phyloP scores from a whole-genome alignment of 2,329 filamentous ascomycete species.

The Pestalotiopsis sp. region DNA sequence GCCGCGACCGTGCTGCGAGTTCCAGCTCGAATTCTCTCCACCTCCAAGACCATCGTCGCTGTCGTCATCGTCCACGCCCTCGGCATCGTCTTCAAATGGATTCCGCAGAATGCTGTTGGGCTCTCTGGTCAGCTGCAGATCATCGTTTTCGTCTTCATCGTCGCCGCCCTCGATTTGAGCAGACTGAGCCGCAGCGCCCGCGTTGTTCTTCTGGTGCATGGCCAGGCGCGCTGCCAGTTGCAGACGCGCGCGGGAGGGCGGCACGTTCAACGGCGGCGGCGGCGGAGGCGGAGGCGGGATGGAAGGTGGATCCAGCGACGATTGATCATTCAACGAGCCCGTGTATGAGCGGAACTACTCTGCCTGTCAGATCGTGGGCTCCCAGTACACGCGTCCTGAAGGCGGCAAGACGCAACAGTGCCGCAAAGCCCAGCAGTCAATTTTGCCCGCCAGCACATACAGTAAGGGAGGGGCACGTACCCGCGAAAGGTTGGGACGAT shows the following conservation, averaged over 20 bases:
- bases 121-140: constrained; percentile 20
- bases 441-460: background rate
- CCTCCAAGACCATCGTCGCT: constrained; percentile 38
- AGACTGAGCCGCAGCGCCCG: constrained; percentile 39
- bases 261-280: constrained; percentile 80
- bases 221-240: constrained; percentile 88
- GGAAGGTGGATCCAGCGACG: constrained; percentile 56
- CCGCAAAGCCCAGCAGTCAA: background rate
- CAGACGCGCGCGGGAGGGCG: constrained; percentile 81
- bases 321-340: constrained; percentile 49
- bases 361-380: background rate
- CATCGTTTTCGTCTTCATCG: constrained; percentile 35
- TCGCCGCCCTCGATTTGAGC: constrained; percentile 40
- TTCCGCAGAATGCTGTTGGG: constrained; percentile 27
- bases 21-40: constrained; percentile 37
- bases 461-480: background rate
- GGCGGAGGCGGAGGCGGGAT: constrained; percentile 62
- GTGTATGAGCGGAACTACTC: constrained; percentile 60
- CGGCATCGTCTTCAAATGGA: constrained; percentile 41
- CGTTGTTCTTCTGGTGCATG: constrained; percentile 67
- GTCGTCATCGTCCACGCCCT: constrained; percentile 50
- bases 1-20: constrained; percentile 33
- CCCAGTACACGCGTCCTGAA: background rate
- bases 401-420: background rate
- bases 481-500: background rate